These are phyloP conservation scores for Hamamelis virginiana DNA, from an alignment of 164 flowering plant genomes.

Conservation along the genomic window DNA sequence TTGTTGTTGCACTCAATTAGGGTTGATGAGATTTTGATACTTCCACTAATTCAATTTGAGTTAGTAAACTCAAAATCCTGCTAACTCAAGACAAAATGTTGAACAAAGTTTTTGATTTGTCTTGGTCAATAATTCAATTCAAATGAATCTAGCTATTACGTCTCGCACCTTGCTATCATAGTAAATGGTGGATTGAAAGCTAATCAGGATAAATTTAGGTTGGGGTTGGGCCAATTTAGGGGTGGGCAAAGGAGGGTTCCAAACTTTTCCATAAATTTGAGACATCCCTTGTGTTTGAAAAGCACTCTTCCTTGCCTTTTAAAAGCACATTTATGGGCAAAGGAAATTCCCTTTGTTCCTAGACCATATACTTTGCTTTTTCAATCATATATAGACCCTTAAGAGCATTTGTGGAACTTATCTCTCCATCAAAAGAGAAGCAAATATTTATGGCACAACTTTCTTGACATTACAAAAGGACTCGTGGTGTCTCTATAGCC, in stretches of 20 bases:
- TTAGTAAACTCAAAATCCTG: neutral
- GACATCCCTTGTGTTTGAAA: slow-evolving; percentile 13
- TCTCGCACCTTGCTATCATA: neutral
- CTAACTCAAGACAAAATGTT: neutral
- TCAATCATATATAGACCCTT: neutral
- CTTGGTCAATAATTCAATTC: neutral
- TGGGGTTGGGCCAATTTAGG: slow-evolving; percentile 16
- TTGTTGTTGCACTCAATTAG: no score
- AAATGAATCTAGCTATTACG: neutral
- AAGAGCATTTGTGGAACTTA: slow-evolving; percentile 6
- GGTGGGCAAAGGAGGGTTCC: slow-evolving; percentile 16
- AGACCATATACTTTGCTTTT: slow-evolving; percentile 12
- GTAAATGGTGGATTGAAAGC: neutral
- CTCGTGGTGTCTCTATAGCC: no score
- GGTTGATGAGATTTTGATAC: no score
- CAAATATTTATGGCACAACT: no score
- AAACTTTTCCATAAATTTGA: neutral
- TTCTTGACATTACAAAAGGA: no score
- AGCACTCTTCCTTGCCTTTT: slow-evolving; percentile 19
- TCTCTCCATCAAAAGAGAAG: neutral
- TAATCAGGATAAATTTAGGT: neutral
- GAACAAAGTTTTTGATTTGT: neutral
- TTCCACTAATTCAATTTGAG: neutral
- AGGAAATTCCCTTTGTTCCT: slow-evolving; percentile 23
- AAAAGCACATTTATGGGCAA: slow-evolving; percentile 12